Evolutionary conservation across 768 basidiomycete species (phyloP), one percentile per base, ranked within the genome.

Genomic region (Cubamyces sp.): DNA sequence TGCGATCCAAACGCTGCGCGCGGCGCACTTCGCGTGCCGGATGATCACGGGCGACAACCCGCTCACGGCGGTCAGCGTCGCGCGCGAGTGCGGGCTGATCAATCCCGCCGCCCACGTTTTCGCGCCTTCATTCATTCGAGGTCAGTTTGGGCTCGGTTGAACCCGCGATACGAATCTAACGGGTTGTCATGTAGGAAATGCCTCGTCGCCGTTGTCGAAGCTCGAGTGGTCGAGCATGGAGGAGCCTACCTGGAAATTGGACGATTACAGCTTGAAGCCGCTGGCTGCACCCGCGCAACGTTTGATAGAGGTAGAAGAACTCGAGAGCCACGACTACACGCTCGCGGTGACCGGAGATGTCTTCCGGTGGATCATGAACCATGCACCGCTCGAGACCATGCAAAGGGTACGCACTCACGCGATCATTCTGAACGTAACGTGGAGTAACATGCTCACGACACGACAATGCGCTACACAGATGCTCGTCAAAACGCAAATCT

Each of bases 31-130:
- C 40, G 91, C 94, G 19, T 96, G 94, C 69, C 82, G 96, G 65
- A 98, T 99, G 97, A 96, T 97, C 53, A 99, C 97, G 0, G 97
- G 97, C 11, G 97, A 99, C 71, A 99, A 99, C 66, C 88, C 95
- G 34, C 80, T 97, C 42, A 99, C 97, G 6, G 97, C 96, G 5
- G 91, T 98, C 69, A 97, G 95, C 66, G 96, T 99, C 40, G 97
- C 95, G 1, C 81, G 96, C 61, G 97, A 99, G 76, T 98, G 96
- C 66, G 85, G 84, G 43, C 77, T 99, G 57, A 87, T 98, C 68
- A 91, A 86, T 62, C 91, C 92, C 66, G 89, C 92, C 18, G 91
- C 91, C 0, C 89, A 96, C 70, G 89, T 98, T 15, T 99, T 95
- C 73, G 78, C 87, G 11, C 96, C 97, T 0, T 74, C 76, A 2